Evolutionary conservation across 495 filamentous ascomycete species (phyloP).

Genomic region (Massariosphaeria phaeospora): DNA sequence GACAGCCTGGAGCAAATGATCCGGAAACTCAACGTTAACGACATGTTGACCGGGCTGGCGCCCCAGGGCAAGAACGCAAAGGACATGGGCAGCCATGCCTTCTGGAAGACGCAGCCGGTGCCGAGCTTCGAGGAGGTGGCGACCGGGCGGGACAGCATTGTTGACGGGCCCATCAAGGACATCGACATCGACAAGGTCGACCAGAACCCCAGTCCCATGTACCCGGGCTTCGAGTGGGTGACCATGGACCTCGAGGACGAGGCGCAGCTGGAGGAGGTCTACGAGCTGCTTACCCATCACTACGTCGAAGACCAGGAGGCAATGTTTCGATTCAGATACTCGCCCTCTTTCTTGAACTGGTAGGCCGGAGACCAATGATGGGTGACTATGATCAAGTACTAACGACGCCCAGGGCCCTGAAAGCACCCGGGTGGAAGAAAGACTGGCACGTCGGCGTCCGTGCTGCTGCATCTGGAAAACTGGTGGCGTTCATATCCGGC

Average conservation of each 20-base stretch:
- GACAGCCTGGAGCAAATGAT: constrained; percentile 55
- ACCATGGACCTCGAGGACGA: constrained; percentile 76
- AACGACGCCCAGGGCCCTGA: constrained; percentile 67
- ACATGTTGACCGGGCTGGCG: constrained; percentile 75
- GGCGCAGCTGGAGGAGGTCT: constrained; percentile 71
- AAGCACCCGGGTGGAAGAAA: constrained; percentile 90
- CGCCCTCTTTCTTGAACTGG: constrained; percentile 81
- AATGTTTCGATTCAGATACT: constrained; percentile 97
- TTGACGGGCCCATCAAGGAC: constrained; percentile 60
- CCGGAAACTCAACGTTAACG: constrained; percentile 66
- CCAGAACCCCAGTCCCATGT: constrained; percentile 58
- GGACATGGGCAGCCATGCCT: constrained; percentile 95
- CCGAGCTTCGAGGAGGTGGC: constrained; percentile 56
- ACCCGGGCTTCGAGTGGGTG: constrained; percentile 88
- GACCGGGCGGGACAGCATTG: constrained; percentile 36
- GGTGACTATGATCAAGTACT: constrained; percentile 9
- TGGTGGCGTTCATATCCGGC: constrained; percentile 92
- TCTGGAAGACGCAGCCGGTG: constrained; percentile 96
- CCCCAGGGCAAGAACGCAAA: constrained; percentile 78
- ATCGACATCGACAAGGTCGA: constrained; percentile 72
- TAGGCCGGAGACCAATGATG: constrained; percentile 39
- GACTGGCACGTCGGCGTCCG: constrained; percentile 96
- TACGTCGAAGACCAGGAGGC: constrained; percentile 96
- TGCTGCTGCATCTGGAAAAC: constrained; percentile 65
- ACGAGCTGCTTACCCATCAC: constrained; percentile 80